Percentiles rank a stretch among this genome's conserved stretches.
These are phyloP conservation scores for Thuidium tamariscinum DNA, from an alignment of 225 moss, liverwort and hornwort species.

Conservation along the genomic window DNA sequence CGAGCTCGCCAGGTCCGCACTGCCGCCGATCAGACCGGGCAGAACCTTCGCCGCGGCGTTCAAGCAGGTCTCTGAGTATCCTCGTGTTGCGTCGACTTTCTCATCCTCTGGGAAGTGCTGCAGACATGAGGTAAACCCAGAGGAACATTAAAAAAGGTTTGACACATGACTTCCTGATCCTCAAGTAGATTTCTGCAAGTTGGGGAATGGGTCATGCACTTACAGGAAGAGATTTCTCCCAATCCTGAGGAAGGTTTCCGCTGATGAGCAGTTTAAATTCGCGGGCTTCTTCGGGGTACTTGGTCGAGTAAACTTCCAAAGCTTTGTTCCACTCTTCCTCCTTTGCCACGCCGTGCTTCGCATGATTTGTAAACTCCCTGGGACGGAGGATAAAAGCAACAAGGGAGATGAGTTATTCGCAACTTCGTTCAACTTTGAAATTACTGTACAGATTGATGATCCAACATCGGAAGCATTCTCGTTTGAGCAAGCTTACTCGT, in stretches of 20 bases:
- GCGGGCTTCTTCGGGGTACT: slow-evolving; percentile 36
- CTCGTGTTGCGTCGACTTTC: slow-evolving; percentile 63
- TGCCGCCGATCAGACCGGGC: slow-evolving; percentile 52
- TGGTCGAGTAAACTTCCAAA: slow-evolving; percentile 28
- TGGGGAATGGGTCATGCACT: background rate
- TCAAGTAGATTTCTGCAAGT: background rate
- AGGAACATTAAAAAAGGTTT: background rate
- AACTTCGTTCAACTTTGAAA: background rate
- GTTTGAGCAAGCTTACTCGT: slow-evolving; percentile 41
- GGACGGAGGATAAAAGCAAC: background rate
- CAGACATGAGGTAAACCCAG: background rate
- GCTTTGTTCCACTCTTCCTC: slow-evolving; percentile 49
- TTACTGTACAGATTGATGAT: background rate
- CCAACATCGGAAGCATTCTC: background rate
- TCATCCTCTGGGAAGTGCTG: slow-evolving; percentile 47
- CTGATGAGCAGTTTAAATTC: slow-evolving; percentile 39
- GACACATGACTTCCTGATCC: background rate
- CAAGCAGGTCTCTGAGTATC: slow-evolving; percentile 57
- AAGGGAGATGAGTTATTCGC: background rate
- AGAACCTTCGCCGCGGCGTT: slow-evolving; percentile 23
- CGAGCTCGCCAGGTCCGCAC: slow-evolving; percentile 64
- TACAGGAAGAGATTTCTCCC: slow-evolving; percentile 57
- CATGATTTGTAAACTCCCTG: slow-evolving; percentile 47
- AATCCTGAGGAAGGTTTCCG: slow-evolving; percentile 25
- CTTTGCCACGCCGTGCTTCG: slow-evolving; percentile 20